phyloP scores from a whole-genome alignment of 805 yeast species.

The Myxozyma neglecta region DNA sequence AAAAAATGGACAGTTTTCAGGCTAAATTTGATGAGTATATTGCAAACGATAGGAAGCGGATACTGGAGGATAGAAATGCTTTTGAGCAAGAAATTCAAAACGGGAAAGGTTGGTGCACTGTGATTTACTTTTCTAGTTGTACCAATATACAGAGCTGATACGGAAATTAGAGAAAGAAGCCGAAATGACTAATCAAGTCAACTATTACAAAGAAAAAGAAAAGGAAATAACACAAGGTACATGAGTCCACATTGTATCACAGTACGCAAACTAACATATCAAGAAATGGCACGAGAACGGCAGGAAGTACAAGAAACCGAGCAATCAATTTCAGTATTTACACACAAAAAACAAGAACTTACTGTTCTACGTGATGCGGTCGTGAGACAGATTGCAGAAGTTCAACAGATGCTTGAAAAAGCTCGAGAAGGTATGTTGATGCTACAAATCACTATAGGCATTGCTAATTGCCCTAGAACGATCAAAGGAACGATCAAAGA shows the following conservation, averaged over 20 bases:
- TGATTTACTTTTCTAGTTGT: neutral
- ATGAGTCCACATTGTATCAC: neutral
- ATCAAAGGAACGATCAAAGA: conserved; percentile 42
- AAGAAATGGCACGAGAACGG: conserved; percentile 32
- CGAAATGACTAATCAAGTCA: conserved; percentile 41
- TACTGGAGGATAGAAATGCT: conserved; percentile 30
- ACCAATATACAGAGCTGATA: neutral
- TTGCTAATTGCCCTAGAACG: conserved; percentile 22
- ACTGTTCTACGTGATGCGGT: conserved; percentile 30
- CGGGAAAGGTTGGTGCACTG: conserved; percentile 19
- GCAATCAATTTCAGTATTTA: conserved; percentile 33
- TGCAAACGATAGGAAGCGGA: conserved; percentile 39
- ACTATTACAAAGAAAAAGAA: conserved; percentile 28
- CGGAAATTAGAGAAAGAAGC: conserved; percentile 31
- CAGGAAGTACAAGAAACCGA: conserved; percentile 36
- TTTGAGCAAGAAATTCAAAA: conserved; percentile 29
- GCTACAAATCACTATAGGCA: neutral
- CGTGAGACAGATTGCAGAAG: conserved; percentile 38
- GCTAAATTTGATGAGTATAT: conserved; percentile 43
- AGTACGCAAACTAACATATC: neutral
- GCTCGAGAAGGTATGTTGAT: conserved; percentile 39
- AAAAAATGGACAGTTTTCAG: conserved; percentile 46
- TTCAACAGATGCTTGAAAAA: conserved; percentile 39
- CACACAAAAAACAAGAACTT: conserved; percentile 35
- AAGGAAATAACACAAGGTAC: conserved; percentile 25